Evolutionary conservation across 2,329 filamentous ascomycete species (phyloP).

Genomic region (Fusarium xyrophilum): DNA sequence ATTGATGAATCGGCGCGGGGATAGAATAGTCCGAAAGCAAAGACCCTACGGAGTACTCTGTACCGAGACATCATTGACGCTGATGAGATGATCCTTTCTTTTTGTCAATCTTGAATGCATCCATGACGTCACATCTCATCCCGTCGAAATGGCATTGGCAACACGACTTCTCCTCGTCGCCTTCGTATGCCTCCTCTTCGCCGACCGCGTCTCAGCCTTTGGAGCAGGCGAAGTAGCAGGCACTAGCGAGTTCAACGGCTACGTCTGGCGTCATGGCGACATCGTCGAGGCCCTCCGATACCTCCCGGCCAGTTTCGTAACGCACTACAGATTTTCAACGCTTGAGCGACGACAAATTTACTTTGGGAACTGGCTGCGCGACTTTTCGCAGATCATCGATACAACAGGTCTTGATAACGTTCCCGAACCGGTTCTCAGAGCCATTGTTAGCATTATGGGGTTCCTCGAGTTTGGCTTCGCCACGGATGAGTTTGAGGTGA

Average conservation of each 20-base stretch:
- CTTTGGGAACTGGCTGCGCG: constrained; percentile 59
- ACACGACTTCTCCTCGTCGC: constrained; percentile 25
- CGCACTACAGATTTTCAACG: constrained; percentile 48
- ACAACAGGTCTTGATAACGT: constrained; percentile 53
- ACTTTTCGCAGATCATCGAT: constrained; percentile 81
- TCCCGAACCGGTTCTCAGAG: constrained; percentile 40
- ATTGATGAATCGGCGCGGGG: neutral
- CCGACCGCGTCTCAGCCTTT: constrained; percentile 46
- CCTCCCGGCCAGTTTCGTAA: constrained; percentile 49
- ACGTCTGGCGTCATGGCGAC: constrained; percentile 52
- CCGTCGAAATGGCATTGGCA: constrained; percentile 26
- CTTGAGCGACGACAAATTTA: constrained; percentile 51
- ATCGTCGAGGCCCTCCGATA: constrained; percentile 49
- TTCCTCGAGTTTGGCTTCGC: constrained; percentile 64
- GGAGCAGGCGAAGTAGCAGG: constrained; percentile 50
- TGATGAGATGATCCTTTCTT: constrained; percentile 1
- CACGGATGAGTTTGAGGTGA: constrained; percentile 81
- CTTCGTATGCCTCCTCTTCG: constrained; percentile 41
- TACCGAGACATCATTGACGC: neutral
- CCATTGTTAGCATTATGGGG: constrained; percentile 43
- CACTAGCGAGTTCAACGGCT: constrained; percentile 50
- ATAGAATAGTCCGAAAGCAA: neutral
- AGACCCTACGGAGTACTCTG: no score
- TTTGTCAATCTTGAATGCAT: neutral
- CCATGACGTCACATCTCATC: constrained; percentile 21